Base-by-base conservation (phyloP, 192 early-diverging fungal species). In the Helicostylum pulchrum region DNA sequence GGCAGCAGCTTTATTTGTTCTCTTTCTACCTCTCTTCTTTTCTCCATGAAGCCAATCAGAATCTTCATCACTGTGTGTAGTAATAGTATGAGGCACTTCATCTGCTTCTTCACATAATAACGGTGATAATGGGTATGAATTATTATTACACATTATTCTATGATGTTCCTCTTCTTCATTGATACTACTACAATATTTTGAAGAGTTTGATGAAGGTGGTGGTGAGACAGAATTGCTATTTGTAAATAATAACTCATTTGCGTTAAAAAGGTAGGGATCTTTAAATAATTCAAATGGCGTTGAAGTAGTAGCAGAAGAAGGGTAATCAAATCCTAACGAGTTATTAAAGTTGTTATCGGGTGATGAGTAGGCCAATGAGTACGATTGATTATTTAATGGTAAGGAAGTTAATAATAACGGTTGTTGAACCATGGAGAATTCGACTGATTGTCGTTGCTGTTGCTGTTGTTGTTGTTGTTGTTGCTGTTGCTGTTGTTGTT, bases 21-120 rank as follows among this genome's bases (percentile, higher is more conserved):
- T 56, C 17, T 11, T 56, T 19, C 8, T 39, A 17, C 19, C n/a
- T 14, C 7, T 32, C 36, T 56, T 34, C 43, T 45, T 45, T 59
- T 59, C 23, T 59, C 45, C 19, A 36, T 42, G 57, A 23, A 12
- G 39, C 57, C 57, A 59, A 45, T 59, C 57, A 45, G 39, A 20
- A 21, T 31, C 57, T 42, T 59, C 20, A 23, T 21, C 21, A 45
- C 20, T 4, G 7, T 59, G 36, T n/a, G n/a, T n/a, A n/a, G n/a
- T n/a, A 39, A 5, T 4, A 9, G 9, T 39, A 9, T 39, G 36
- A 39, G 36, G 36, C 6, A 39, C 11, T 10, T 59, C 20, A 23
- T 45, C 56, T 19, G 4, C 42, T 44, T 59, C 57, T 59, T 59
- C 43, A 17, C 17, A 15, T 59, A 42, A 26, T 52, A 26, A 30